Evolutionary conservation across 1,284 basidiomycete species (phyloP).

Genomic region (Puccinia horiana): DNA sequence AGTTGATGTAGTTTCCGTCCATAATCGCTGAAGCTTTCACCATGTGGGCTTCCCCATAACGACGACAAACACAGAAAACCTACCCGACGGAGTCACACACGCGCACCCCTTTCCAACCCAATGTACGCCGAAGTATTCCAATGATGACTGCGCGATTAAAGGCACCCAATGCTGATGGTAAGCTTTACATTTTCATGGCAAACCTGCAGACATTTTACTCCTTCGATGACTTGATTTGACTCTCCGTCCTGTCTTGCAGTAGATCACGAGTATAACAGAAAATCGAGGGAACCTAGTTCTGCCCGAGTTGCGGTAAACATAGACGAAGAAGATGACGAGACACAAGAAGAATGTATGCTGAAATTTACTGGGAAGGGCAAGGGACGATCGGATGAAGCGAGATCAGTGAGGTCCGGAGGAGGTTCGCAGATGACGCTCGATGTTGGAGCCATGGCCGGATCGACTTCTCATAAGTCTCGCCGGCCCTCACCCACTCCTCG

Average conservation of each 20-base stretch:
- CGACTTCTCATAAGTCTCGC: neutral
- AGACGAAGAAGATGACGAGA: conserved; percentile 1
- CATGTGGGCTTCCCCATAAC: neutral
- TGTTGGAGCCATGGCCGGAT: neutral
- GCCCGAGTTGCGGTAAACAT: neutral
- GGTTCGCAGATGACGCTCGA: conserved; percentile 3
- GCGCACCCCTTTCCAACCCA: neutral
- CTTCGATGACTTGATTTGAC: neutral
- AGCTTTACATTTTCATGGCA: neutral
- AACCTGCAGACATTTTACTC: neutral
- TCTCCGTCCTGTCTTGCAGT: neutral
- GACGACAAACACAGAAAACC: neutral
- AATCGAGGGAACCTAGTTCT: neutral
- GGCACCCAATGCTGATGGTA: conserved; percentile 8
- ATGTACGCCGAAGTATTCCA: neutral
- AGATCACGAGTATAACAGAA: neutral
- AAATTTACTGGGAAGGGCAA: neutral
- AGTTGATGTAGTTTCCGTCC: neutral
- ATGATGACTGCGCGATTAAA: conserved; percentile 27
- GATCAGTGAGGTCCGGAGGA: neutral
- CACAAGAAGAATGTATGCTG: neutral
- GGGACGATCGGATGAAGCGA: neutral
- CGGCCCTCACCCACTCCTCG: neutral
- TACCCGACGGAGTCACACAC: neutral
- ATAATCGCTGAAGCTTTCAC: neutral